Percentiles rank a stretch among this genome's conserved stretches.
phyloP scores from a whole-genome alignment of 768 basidiomycete species.

The Amanita muscaria region DNA sequence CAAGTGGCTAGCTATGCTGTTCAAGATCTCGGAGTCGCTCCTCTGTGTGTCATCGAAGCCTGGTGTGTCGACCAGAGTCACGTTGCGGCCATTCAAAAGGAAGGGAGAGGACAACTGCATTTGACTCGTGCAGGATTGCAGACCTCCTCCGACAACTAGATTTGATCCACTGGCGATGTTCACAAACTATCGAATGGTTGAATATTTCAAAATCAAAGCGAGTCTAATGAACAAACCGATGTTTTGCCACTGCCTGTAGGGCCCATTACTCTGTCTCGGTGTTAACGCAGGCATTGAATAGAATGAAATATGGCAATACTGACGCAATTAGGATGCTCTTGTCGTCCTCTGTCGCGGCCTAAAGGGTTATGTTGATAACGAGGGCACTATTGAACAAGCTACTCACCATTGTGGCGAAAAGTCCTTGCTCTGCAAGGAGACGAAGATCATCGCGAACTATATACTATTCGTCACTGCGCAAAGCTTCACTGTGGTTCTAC shows the following conservation, averaged over 20 bases:
- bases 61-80: slow-evolving; percentile 49
- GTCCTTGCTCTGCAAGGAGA: no score
- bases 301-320: no score
- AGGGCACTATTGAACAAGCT: no score
- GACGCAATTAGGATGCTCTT: no score
- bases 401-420: no score
- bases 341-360: no score
- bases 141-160: slow-evolving; percentile 33
- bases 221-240: slow-evolving; percentile 15
- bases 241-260: slow-evolving; percentile 34
- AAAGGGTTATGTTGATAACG: no score
- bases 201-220: background rate
- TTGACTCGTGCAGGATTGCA: slow-evolving; percentile 42
- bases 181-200: slow-evolving; percentile 33
- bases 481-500: no score
- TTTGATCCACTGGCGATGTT: slow-evolving; percentile 42
- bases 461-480: no score
- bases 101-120: slow-evolving; percentile 37
- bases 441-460: no score
- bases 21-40: slow-evolving; percentile 39
- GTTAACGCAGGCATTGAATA: no score
- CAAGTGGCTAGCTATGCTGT: slow-evolving; percentile 37
- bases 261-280: slow-evolving; percentile 25
- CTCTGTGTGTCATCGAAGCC: slow-evolving; percentile 49
- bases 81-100: slow-evolving; percentile 28